phyloP scores from a whole-genome alignment of 176 grass and related monocot genomes.

The Miscanthus lutarioriparius region DNA sequence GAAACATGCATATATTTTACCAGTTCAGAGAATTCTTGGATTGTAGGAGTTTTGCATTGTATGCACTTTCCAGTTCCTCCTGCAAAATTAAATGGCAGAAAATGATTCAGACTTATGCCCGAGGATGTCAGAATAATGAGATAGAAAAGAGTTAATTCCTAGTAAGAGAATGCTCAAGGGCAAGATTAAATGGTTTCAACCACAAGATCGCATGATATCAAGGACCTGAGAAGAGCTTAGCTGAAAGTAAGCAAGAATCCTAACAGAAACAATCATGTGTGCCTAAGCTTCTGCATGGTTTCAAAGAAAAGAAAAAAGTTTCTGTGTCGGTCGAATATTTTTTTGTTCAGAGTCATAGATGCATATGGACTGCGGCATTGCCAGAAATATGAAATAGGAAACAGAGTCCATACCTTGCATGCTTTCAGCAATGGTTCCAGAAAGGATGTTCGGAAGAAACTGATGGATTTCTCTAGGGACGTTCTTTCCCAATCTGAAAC shows the following conservation, averaged over 20 bases:
- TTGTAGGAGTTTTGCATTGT: constrained; percentile 64
- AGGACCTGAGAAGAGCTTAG: background rate
- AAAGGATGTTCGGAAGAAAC: constrained; percentile 72
- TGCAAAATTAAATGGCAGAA: constrained; percentile 31
- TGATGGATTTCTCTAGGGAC: constrained; percentile 57
- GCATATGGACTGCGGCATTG: background rate
- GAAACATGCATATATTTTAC: constrained; percentile 25
- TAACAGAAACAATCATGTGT: background rate
- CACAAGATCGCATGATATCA: background rate
- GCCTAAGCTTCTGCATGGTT: background rate
- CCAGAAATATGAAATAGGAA: background rate
- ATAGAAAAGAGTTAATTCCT: background rate
- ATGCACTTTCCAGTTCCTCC: constrained; percentile 80
- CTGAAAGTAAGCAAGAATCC: background rate
- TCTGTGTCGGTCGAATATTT: no score
- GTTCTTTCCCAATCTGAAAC: constrained; percentile 72
- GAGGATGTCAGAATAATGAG: background rate
- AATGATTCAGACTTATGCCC: background rate
- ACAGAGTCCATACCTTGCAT: constrained; percentile 58
- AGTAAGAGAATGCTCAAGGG: background rate
- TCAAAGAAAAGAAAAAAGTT: background rate
- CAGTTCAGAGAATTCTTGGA: constrained; percentile 61
- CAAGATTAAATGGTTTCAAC: background rate
- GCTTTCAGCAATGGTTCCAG: constrained; percentile 74
- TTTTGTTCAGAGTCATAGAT: no score